Percentiles rank a stretch among this genome's conserved stretches.
Conservation (phyloP, 805 yeast species). For the Candida maesae region DNA sequence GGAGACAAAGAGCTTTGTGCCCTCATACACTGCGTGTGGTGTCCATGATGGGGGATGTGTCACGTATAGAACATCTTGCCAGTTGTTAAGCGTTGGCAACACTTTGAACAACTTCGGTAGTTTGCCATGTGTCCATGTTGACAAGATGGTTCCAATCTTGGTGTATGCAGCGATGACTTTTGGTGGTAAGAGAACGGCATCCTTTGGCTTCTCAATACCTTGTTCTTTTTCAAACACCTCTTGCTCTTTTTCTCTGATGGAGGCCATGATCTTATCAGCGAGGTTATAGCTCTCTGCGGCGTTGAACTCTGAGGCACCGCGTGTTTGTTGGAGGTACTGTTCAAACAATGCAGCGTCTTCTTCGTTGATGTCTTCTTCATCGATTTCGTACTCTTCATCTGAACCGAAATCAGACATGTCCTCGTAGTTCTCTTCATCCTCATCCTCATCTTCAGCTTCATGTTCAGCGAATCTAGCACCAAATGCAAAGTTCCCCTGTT, state of each 20-base stretch:
- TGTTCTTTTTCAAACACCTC: slow-evolving; percentile 29
- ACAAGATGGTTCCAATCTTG: slow-evolving; percentile 81
- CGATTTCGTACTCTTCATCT: slow-evolving; percentile 51
- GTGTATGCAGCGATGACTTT: slow-evolving; percentile 94
- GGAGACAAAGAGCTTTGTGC: slow-evolving; percentile 90
- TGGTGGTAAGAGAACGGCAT: slow-evolving; percentile 87
- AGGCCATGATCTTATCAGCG: slow-evolving; percentile 93
- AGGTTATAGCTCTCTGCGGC: slow-evolving; percentile 52
- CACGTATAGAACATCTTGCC: slow-evolving; percentile 93
- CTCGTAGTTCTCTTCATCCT: slow-evolving; percentile 36
- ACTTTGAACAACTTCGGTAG: slow-evolving; percentile 96
- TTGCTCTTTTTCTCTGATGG: slow-evolving; percentile 70
- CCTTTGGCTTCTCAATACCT: slow-evolving; percentile 41
- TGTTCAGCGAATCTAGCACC: slow-evolving; percentile 41
- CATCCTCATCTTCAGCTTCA: slow-evolving; percentile 37
- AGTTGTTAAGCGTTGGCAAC: slow-evolving; percentile 84
- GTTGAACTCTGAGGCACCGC: slow-evolving; percentile 30
- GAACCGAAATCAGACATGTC: slow-evolving; percentile 46
- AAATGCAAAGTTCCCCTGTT: slow-evolving; percentile 26
- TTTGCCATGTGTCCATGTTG: slow-evolving; percentile 92
- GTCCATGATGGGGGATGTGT: slow-evolving; percentile 95
- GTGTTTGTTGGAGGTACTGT: slow-evolving; percentile 53
- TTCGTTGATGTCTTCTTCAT: slow-evolving; percentile 64
- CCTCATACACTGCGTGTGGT: slow-evolving; percentile 91
- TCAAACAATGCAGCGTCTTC: slow-evolving; percentile 84